phyloP scores from a whole-genome alignment of 2,329 filamentous ascomycete genomes.

The Sporothrix euskadiensis region DNA sequence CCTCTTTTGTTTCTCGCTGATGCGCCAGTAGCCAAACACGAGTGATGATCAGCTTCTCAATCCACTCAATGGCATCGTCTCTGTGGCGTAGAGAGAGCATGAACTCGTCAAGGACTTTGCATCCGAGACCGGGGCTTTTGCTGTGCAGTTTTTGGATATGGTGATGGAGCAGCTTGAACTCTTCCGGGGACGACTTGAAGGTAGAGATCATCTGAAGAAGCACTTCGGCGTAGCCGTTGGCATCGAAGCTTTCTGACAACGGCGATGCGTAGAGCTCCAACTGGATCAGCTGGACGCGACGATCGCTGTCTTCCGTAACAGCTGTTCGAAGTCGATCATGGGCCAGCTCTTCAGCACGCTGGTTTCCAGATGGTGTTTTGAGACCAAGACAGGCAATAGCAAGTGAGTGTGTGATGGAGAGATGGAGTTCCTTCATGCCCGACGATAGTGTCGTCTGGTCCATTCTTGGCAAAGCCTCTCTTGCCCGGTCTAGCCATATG shows the following conservation, averaged over 20 bases:
- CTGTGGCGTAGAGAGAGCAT: constrained; percentile 51
- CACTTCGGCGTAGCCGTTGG: constrained; percentile 51
- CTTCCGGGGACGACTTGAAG: constrained; percentile 55
- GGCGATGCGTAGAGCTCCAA: constrained; percentile 63
- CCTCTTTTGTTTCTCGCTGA: constrained; percentile 42
- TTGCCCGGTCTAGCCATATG: constrained; percentile 73
- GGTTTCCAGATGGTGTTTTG: constrained; percentile 46
- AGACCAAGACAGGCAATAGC: constrained; percentile 57
- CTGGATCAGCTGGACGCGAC: constrained; percentile 66
- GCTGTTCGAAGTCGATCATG: constrained; percentile 58
- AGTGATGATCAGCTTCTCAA: constrained; percentile 68
- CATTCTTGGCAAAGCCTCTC: constrained; percentile 57
- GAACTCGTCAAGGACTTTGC: constrained; percentile 62
- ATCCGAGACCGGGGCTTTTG: constrained; percentile 52
- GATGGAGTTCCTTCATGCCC: constrained; percentile 58
- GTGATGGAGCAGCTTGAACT: constrained; percentile 66
- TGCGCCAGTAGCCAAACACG: constrained; percentile 65
- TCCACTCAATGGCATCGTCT: constrained; percentile 54
- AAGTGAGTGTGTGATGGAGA: constrained; percentile 65
- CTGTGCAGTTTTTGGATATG: constrained; percentile 66
- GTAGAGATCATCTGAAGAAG: constrained; percentile 62
- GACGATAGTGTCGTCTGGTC: constrained; percentile 57
- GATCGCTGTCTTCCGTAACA: constrained; percentile 56
- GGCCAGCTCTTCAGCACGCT: constrained; percentile 60
- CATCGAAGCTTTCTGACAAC: constrained; percentile 51